These are phyloP conservation scores for Biscogniauxia mediterranea DNA, from an alignment of 2,329 filamentous ascomycete species.

Conservation along the genomic window DNA sequence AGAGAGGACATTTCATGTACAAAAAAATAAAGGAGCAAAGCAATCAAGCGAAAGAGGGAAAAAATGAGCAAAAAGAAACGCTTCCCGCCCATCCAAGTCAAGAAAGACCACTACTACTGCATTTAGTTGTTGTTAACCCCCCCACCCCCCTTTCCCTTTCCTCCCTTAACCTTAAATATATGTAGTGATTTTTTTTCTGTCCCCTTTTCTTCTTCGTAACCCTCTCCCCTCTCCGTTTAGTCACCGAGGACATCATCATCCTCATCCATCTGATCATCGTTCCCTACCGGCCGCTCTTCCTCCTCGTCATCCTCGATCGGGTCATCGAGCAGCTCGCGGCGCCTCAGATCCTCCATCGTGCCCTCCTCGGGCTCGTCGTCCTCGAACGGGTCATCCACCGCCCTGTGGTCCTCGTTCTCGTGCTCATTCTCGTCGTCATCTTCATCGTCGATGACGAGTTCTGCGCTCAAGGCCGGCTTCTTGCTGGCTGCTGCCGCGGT, in stretches of 20 bases:
- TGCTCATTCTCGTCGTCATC: slow-evolving; percentile 22
- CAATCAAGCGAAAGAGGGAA: too few species aligned
- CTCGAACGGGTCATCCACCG: slow-evolving; percentile 41
- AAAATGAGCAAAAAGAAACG: slow-evolving; percentile 20
- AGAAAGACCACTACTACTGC: slow-evolving; percentile 38
- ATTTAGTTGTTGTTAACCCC: not conserved
- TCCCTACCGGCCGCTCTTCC: slow-evolving; percentile 32
- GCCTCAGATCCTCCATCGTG: slow-evolving; percentile 55
- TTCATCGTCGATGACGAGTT: slow-evolving; percentile 44
- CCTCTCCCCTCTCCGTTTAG: slow-evolving; percentile 14
- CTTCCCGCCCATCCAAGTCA: slow-evolving; percentile 42
- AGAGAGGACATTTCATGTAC: too few species aligned
- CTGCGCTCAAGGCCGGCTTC: slow-evolving; percentile 43
- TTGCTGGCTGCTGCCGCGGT: slow-evolving; percentile 26
- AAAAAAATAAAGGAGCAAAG: too few species aligned
- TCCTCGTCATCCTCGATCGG: slow-evolving; percentile 42
- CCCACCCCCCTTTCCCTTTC: not conserved
- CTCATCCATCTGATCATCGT: slow-evolving; percentile 24
- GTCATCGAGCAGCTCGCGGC: slow-evolving; percentile 54
- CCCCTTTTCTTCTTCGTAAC: too few species aligned
- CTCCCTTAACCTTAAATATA: too few species aligned
- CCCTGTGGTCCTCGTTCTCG: slow-evolving; percentile 28
- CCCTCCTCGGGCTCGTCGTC: slow-evolving; percentile 56
- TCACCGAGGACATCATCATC: slow-evolving; percentile 43
- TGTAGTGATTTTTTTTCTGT: too few species aligned